These are phyloP conservation scores for Chytriomyces sp. DNA, from an alignment of 192 early-diverging fungal species.

Conservation along the genomic window DNA sequence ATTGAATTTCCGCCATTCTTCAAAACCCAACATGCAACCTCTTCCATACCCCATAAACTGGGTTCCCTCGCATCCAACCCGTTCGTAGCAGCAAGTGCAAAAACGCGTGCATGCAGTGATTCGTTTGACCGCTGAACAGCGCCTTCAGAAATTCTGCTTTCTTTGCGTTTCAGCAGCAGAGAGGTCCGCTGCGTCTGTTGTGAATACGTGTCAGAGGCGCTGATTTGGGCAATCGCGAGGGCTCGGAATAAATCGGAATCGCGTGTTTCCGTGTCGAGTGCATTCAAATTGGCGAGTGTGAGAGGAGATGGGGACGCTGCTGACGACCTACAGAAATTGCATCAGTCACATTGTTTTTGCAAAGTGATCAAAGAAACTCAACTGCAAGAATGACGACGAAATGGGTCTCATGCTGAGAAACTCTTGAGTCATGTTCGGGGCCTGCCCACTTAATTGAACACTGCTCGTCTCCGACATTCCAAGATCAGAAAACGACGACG, in stretches of 20 bases:
- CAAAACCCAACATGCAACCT: neutral
- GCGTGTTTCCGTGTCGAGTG: neutral
- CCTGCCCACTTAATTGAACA: neutral
- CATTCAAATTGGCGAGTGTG: neutral
- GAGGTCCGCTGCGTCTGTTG: neutral
- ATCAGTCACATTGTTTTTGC: too few relatives aligned
- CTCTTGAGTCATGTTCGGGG: neutral
- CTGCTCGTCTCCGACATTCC: too few relatives aligned
- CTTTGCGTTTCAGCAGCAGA: neutral
- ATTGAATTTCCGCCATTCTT: neutral
- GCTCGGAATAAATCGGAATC: neutral
- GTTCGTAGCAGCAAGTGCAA: neutral
- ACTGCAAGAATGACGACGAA: neutral
- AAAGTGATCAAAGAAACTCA: too few relatives aligned
- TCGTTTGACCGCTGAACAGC: neutral
- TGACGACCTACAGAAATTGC: neutral
- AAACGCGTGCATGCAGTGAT: neutral
- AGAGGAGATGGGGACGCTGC: neutral
- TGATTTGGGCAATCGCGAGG: constrained; percentile 1
- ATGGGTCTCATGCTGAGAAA: neutral
- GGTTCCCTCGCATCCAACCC: neutral
- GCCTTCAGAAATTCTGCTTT: too few relatives aligned
- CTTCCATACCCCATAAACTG: neutral
- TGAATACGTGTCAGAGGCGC: neutral
- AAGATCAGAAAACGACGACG: too few relatives aligned